Base-by-base conservation (phyloP, 352 stramenopile species). In the Globisporangium parvum region DNA sequence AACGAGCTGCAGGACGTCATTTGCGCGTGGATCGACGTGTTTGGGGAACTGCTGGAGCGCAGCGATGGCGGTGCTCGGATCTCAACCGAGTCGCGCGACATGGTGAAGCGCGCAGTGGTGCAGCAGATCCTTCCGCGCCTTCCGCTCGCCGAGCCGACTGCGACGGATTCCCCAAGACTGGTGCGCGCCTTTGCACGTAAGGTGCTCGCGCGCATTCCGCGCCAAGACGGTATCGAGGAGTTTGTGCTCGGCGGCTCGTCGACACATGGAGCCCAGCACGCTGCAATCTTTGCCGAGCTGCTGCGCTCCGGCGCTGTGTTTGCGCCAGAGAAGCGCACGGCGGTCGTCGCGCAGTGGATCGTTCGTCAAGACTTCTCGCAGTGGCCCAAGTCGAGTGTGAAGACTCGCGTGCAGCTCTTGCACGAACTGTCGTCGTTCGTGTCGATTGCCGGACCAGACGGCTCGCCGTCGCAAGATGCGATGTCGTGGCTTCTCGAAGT, bases 331-430 rank as follows among this genome's bases (percentile, higher is more conserved):
- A 47, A 33, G 23, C 52, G 56, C 23, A 52, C 58, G 9, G 51
- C 51, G 3, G 18, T 59, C 26, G 35, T 65, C 20, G 42, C 44
- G 10, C 58, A 65, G 41, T 65, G 58, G 58, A 9, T 65, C 45
- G 39, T 65, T 18, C 58, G 51, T 3, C 58, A 65, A 52, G 58
- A 65, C 40, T 65, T 65, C 51, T 26, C 51, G n/a, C 37, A 47
- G 44, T 65, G 58, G 58, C 21, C 14, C 10, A 0, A 39, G 15
- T 6, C 53, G 23, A 49, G 17, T 48, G 15, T 39, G n/a, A 12
- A n/a, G n/a, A 21, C n/a, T 10, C 49, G 37, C 21, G 42, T 45
- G 18, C 23, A 53, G 24, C 21, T 57, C 11, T 15, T 63, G 41
- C 24, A 57, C 33, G 50, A 63, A 44, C 44, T 63, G 21, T 42